These are phyloP conservation scores for Alopecurus myosuroides DNA, from an alignment of 176 grass and related monocot species.

Conservation along the genomic window DNA sequence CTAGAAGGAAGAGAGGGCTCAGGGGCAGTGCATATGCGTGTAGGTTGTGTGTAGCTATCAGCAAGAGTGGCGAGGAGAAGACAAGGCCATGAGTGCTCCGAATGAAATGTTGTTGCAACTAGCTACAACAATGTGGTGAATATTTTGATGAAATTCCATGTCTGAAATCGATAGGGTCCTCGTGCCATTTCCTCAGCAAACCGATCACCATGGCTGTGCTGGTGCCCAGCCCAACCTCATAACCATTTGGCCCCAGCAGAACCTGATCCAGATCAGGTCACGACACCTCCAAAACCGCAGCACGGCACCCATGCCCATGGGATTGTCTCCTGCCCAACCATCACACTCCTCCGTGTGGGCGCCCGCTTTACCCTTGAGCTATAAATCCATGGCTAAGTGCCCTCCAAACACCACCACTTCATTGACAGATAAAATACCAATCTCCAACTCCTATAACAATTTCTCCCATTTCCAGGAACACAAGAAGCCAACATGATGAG, in stretches of 20 bases:
- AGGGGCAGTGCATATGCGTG: too few relatives aligned
- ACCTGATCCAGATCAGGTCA: not conserved
- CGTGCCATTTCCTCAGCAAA: not conserved
- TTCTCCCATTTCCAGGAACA: not conserved
- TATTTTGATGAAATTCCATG: not conserved
- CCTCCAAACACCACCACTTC: not conserved
- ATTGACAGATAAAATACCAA: not conserved
- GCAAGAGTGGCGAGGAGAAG: too few relatives aligned
- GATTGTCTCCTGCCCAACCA: slow-evolving; percentile 24
- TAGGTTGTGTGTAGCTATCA: too few relatives aligned
- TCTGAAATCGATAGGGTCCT: not conserved
- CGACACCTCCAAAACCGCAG: not conserved
- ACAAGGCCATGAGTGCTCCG: slow-evolving; percentile 19
- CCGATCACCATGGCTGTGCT: not conserved
- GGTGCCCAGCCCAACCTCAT: not conserved
- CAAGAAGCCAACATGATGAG: slow-evolving; percentile 18
- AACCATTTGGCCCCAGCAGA: slow-evolving; percentile 14
- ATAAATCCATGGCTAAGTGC: not conserved
- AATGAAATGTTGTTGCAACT: slow-evolving; percentile 9
- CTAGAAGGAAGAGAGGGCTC: too few relatives aligned
- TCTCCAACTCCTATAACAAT: not conserved
- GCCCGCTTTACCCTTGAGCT: not conserved
- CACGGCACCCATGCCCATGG: slow-evolving; percentile 11
- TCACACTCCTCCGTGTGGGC: not conserved
- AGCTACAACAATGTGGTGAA: not conserved